A percentile compares a stretch with the other conserved stretches of the same genome.
These are phyloP conservation scores for Cryptosporidium xiaoi DNA, from an alignment of 169 alveolate species.

Conservation along the genomic window DNA sequence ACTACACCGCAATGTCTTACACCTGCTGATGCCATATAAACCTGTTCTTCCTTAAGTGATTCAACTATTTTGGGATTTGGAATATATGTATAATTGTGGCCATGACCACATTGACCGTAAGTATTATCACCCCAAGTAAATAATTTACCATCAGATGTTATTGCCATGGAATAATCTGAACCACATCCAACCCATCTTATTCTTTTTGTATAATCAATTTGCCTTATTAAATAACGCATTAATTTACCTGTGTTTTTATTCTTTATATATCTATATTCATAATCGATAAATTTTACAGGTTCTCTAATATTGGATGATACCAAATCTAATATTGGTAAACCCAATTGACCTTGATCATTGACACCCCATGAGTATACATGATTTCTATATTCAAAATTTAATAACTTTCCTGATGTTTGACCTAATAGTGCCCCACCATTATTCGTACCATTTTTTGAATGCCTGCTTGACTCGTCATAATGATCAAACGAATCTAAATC, in stretches of 20 bases:
- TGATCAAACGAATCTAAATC: slow-evolving; percentile 44
- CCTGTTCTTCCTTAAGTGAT: slow-evolving; percentile 65
- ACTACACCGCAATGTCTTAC: slow-evolving; percentile 71
- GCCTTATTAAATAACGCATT: slow-evolving; percentile 60
- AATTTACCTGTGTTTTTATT: slow-evolving; percentile 32
- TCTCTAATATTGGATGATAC: slow-evolving; percentile 53
- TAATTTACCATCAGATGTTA: slow-evolving; percentile 66
- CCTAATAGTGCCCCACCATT: slow-evolving; percentile 60
- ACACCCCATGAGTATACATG: slow-evolving; percentile 74
- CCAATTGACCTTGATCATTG: slow-evolving; percentile 67
- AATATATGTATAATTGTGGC: slow-evolving; percentile 48
- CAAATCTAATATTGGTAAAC: slow-evolving; percentile 38
- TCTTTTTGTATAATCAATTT: slow-evolving; percentile 66
- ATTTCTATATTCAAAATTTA: slow-evolving; percentile 70
- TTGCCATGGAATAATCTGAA: slow-evolving; percentile 68
- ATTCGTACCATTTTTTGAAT: slow-evolving; percentile 3
- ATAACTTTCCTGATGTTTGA: slow-evolving; percentile 62
- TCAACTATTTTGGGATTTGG: slow-evolving; percentile 51
- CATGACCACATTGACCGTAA: slow-evolving; percentile 72
- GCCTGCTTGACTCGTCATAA: not conserved
- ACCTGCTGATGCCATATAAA: slow-evolving; percentile 72
- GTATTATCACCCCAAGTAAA: slow-evolving; percentile 73
- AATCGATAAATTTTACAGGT: slow-evolving; percentile 51
- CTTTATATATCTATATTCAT: slow-evolving; percentile 49
- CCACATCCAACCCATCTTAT: slow-evolving; percentile 75